Conservation (phyloP, 805 yeast genomes). For the Kodamaea kaohsiungensis region DNA sequence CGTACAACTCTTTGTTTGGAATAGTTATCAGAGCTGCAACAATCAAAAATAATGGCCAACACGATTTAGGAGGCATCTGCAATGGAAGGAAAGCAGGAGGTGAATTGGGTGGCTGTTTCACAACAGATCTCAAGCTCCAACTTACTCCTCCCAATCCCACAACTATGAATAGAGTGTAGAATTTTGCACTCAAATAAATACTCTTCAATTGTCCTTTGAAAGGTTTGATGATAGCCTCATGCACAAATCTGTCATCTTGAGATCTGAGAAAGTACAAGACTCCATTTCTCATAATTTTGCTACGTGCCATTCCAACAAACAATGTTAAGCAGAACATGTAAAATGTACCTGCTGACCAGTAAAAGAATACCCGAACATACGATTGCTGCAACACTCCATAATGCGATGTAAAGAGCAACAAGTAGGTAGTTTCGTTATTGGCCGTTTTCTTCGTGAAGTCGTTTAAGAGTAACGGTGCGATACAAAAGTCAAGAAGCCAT, state of each 20-base stretch:
- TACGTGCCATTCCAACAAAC: constrained; percentile 81
- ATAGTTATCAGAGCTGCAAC: constrained; percentile 16
- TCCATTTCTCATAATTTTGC: constrained; percentile 76
- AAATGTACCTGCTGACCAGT: constrained; percentile 75
- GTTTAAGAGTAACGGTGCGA: constrained; percentile 53
- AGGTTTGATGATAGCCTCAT: constrained; percentile 83
- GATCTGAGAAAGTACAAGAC: constrained; percentile 89
- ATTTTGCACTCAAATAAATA: constrained; percentile 68
- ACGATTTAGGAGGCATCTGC: neutral
- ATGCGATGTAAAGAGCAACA: constrained; percentile 25
- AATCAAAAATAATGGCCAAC: neutral
- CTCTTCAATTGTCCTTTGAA: constrained; percentile 71
- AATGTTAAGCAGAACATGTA: constrained; percentile 89
- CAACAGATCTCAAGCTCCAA: constrained; percentile 37
- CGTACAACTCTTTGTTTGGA: constrained; percentile 5
- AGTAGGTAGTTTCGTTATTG: constrained; percentile 14
- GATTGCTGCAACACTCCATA: constrained; percentile 18
- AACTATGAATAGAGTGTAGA: constrained; percentile 71
- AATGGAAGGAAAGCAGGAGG: constrained; percentile 1
- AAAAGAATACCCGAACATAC: constrained; percentile 22
- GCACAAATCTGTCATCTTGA: constrained; percentile 87
- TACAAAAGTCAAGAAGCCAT: constrained; percentile 64
- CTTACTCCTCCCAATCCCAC: constrained; percentile 73
- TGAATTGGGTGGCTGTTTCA: neutral
- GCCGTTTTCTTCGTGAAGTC: constrained; percentile 1